A percentile compares a stretch with the other conserved stretches of the same genome.
Evolutionary conservation across 2,329 filamentous ascomycete genomes (phyloP).

Genomic region (Neurospora crassa): DNA sequence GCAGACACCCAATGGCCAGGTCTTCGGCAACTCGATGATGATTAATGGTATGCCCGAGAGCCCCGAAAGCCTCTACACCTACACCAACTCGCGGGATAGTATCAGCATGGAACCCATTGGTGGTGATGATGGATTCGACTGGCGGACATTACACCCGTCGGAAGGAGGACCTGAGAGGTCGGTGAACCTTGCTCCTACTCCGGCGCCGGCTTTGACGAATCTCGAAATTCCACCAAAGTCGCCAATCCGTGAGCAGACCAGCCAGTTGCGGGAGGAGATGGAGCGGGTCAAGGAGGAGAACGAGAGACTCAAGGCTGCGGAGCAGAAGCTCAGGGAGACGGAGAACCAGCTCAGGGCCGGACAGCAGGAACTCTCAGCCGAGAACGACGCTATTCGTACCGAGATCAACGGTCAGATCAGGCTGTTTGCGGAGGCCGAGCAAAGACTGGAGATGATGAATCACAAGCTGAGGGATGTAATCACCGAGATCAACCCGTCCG

Average conservation of each 20-base stretch:
- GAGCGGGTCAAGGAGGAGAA: slow-evolving; percentile 22
- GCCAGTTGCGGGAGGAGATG: slow-evolving; percentile 22
- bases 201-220: neutral
- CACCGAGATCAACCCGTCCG: slow-evolving; percentile 49
- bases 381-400: slow-evolving; percentile 27
- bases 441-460: slow-evolving; percentile 59
- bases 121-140: slow-evolving; percentile 59
- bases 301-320: slow-evolving; percentile 22
- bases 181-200: slow-evolving; percentile 26
- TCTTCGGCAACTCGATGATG: slow-evolving; percentile 14
- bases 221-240: slow-evolving; percentile 53
- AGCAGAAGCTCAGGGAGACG: slow-evolving; percentile 22
- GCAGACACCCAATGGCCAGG: slow-evolving; percentile 30
- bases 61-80: slow-evolving; percentile 67
- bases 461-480: slow-evolving; percentile 57
- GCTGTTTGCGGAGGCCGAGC: slow-evolving; percentile 52
- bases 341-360: slow-evolving; percentile 16
- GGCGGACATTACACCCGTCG: neutral
- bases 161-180: slow-evolving; percentile 43
- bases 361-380: slow-evolving; percentile 24
- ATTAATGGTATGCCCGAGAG: slow-evolving; percentile 59
- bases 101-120: slow-evolving; percentile 44
- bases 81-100: slow-evolving; percentile 51
- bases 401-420: slow-evolving; percentile 32
- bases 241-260: slow-evolving; percentile 43